Conservation (phyloP, 208 protist species). For the Wallacemonas rigidus region DNA sequence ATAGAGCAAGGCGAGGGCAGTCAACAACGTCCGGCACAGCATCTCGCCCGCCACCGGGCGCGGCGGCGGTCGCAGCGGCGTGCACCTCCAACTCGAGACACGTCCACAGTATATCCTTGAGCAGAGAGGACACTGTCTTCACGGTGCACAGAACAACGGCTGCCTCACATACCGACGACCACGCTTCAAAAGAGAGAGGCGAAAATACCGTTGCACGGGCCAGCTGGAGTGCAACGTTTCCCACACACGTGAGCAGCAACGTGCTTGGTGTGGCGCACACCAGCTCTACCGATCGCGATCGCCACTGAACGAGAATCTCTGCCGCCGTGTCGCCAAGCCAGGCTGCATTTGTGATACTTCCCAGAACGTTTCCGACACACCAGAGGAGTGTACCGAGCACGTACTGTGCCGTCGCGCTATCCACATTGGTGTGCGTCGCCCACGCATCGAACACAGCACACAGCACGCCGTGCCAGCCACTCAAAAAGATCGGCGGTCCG, state of each 20-base stretch:
- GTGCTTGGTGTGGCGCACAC: not conserved
- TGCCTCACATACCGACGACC: not conserved
- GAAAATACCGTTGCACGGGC: not conserved
- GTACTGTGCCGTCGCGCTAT: not conserved
- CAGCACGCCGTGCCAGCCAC: constrained; percentile 4
- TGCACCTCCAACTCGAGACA: not conserved
- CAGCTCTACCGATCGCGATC: not conserved
- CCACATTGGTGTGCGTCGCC: not conserved
- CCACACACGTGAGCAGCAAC: not conserved
- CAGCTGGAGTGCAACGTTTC: not conserved
- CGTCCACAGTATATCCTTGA: constrained; percentile 6
- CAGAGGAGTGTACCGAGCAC: constrained; percentile 2
- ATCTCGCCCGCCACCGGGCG: not conserved
- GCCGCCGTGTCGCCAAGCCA: not conserved
- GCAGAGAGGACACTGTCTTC: constrained; percentile 6
- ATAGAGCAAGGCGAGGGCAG: not conserved
- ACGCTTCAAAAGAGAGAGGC: not conserved
- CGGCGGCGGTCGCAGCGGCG: not conserved
- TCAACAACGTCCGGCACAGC: not conserved
- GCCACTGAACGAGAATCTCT: not conserved
- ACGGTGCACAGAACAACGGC: not conserved
- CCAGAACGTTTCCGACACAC: not conserved
- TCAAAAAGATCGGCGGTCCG: constrained; percentile 4
- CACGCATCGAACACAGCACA: constrained; percentile 1
- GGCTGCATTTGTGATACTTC: not conserved